These are phyloP conservation scores for Trichoderma parareesei DNA, from an alignment of 495 filamentous ascomycete genomes.

Conservation along the genomic window DNA sequence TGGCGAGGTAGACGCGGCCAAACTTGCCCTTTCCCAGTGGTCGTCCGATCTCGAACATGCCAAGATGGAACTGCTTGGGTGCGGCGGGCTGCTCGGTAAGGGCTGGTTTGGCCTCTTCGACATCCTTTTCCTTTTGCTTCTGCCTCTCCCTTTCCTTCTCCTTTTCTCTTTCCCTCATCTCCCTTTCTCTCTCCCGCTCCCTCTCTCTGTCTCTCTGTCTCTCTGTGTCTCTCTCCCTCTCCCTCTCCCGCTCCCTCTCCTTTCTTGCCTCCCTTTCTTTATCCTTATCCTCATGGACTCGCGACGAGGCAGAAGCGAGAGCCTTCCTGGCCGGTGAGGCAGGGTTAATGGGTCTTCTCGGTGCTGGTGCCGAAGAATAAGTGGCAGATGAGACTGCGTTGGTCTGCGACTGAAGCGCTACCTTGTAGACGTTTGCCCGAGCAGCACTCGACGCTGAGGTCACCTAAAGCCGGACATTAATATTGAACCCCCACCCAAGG, in stretches of 20 bases:
- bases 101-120: constrained; percentile 36
- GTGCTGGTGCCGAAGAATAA: constrained; percentile 57
- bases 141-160: neutral
- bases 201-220: neutral
- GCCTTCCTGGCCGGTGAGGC: constrained; percentile 30
- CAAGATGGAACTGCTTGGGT: constrained; percentile 78
- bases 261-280: neutral
- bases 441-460: constrained; percentile 48
- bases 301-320: constrained; percentile 30
- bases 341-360: constrained; percentile 36
- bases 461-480: constrained; percentile 27
- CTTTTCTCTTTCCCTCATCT: neutral
- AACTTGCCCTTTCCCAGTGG: constrained; percentile 97
- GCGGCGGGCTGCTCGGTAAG: constrained; percentile 38
- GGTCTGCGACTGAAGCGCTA: constrained; percentile 67
- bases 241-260: too few species aligned
- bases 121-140: constrained; percentile 14
- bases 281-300: constrained; percentile 38
- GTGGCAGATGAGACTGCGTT: constrained; percentile 49
- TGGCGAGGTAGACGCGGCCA: constrained; percentile 89
- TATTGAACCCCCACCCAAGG: neutral
- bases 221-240: too few species aligned
- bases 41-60: constrained; percentile 98
- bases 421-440: constrained; percentile 66
- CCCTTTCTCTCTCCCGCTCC: neutral